These are phyloP conservation scores for Isoetes engelmannii DNA, from an alignment of 83 land plant species.

Conservation along the genomic window DNA sequence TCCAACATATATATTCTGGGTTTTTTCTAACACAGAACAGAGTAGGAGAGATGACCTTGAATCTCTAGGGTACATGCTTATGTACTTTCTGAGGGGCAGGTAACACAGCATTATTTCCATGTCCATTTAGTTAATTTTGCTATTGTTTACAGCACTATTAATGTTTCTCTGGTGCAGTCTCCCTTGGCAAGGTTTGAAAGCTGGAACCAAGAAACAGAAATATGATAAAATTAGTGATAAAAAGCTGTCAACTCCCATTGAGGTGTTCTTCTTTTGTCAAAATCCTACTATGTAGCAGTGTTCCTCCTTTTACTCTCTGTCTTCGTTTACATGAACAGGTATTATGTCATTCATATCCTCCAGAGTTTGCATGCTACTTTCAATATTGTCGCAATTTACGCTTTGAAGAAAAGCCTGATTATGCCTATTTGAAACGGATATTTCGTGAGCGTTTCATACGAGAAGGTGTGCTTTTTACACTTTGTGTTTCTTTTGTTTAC, in stretches of 20 bases:
- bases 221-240: constrained; percentile 12
- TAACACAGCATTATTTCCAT: constrained; percentile 23
- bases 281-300: neutral
- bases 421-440: constrained; percentile 10
- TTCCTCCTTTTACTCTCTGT: neutral
- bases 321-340: neutral
- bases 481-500: constrained; percentile 1
- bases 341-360: constrained; percentile 5
- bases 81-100: constrained; percentile 17
- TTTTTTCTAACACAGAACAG: constrained; percentile 1
- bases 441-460: constrained; percentile 15
- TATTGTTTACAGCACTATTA: neutral
- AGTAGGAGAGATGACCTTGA: constrained; percentile 14
- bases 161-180: neutral
- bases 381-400: constrained; percentile 26
- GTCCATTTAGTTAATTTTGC: constrained; percentile 41
- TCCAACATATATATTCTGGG: neutral
- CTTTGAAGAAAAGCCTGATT: constrained; percentile 15
- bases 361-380: constrained; percentile 13
- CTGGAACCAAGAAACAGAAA: constrained; percentile 16
- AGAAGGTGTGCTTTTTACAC: constrained; percentile 15
- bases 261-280: neutral
- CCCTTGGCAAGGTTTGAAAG: constrained; percentile 18
- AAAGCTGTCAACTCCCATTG: constrained; percentile 13
- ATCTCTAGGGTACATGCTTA: constrained; percentile 28